phyloP scores from a whole-genome alignment of 2,329 filamentous ascomycete genomes.

The Dothidotthia symphoricarpi region DNA sequence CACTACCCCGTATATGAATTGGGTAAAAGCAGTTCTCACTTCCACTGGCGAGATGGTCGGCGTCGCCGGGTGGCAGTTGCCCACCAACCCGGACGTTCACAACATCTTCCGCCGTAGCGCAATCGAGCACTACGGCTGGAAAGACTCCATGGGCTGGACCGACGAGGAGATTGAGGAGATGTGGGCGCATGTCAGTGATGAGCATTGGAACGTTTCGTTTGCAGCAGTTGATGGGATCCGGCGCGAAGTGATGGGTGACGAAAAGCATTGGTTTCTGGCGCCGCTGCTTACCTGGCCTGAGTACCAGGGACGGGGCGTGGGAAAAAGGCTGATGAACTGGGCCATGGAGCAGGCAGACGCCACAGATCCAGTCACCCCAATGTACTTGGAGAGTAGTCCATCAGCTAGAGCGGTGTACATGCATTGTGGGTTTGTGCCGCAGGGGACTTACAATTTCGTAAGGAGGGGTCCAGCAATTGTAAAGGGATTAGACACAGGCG shows the following conservation, averaged over 20 bases:
- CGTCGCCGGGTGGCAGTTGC: conserved; percentile 29
- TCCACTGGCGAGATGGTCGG: conserved; percentile 24
- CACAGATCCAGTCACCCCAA: conserved; percentile 16
- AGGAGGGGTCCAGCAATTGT: conserved; percentile 20
- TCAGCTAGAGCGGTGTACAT: conserved; percentile 30
- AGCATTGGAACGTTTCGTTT: conserved; percentile 23
- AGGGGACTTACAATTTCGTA: conserved; percentile 17
- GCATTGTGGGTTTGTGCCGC: conserved; percentile 29
- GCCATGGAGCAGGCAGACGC: conserved; percentile 34
- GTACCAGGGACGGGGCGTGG: conserved; percentile 31
- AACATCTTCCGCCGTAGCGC: conserved; percentile 24
- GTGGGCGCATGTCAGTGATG: conserved; percentile 18
- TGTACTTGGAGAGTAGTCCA: conserved; percentile 32
- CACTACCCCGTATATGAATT: conserved; percentile 14
- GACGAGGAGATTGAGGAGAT: conserved; percentile 28
- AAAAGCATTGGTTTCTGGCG: conserved; percentile 36
- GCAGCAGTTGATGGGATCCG: conserved; percentile 19
- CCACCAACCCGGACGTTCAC: conserved; percentile 17
- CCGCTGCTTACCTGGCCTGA: conserved; percentile 30
- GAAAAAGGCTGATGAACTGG: conserved; percentile 30
- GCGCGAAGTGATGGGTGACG: conserved; percentile 12
- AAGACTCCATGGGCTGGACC: conserved; percentile 18
- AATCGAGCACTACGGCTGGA: conserved; percentile 20
- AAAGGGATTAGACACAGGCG: conserved; percentile 4
- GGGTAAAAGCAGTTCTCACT: conserved; percentile 28